Evolutionary conservation across 1,284 basidiomycete genomes (phyloP).

Genomic region (Mrakiaceae sp.): DNA sequence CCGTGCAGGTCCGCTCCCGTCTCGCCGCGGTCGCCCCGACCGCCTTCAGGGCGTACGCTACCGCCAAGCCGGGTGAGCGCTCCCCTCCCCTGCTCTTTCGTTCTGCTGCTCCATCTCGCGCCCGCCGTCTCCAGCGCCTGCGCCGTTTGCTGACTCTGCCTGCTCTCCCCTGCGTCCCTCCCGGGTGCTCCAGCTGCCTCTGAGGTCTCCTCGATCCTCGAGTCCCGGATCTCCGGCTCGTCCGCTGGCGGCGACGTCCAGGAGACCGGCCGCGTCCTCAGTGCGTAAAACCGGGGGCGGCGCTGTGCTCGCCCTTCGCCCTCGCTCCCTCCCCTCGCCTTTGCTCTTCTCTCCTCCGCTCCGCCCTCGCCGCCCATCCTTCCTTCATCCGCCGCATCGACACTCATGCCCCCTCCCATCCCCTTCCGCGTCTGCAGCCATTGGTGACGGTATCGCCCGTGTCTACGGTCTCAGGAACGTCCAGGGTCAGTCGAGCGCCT

Average conservation of each 20-base stretch:
- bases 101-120: neutral
- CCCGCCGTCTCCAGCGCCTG: neutral
- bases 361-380: neutral
- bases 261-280: conserved; percentile 97
- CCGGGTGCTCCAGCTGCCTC: conserved; percentile 61
- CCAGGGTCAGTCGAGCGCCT: conserved; percentile 52
- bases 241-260: conserved; percentile 86
- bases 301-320: neutral
- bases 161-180: conserved; percentile 9
- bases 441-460: conserved; percentile 99
- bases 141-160: conserved; percentile 1
- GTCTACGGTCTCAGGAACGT: conserved; percentile 79
- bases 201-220: conserved; percentile 97
- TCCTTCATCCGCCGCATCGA: neutral
- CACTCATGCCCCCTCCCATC: neutral
- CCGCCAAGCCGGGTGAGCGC: conserved; percentile 85
- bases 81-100: conserved; percentile 2
- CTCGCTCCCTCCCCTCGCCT: neutral
- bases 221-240: conserved; percentile 92
- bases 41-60: conserved; percentile 71
- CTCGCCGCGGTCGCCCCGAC: conserved; percentile 44
- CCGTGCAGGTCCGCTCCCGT: conserved; percentile 28
- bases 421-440: conserved; percentile 46
- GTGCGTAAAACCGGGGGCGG: conserved; percentile 42
- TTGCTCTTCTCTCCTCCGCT: neutral